Evolutionary conservation across 371 early-diverging fungal genomes (phyloP), one percentile per base, ranked within the genome.

Genomic region (Phascolomyces articulosus): DNA sequence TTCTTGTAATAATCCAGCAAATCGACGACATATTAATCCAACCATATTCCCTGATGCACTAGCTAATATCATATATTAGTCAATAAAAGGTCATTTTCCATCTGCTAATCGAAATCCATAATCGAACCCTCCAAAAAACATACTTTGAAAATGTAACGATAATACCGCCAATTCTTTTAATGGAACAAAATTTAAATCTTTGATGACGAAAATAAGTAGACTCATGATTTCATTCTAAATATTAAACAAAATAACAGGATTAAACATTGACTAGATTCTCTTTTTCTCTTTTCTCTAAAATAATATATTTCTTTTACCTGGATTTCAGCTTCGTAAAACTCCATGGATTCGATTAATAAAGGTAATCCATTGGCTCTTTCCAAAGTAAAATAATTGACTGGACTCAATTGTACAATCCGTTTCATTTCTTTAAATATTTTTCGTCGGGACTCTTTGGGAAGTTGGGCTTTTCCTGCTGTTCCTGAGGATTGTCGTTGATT

Each of bases 141-240:
- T 74, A 80, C 86, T 85, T 77, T 89, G 87, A 56, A 89, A 80
- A 69, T 89, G 86, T 7, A 87, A 73, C 0, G 85, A 87, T 13
- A 87, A 60, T 9, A 87, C 86, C 27, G 87, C 87, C 26, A 87
- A 63, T 28, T 88, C 90, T 44, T 85, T 81, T 47, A 90, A 82
- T 0, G 90, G 89, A 7, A 90, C 88, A 66, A 89, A 90, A 61
- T 89, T 88, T 16, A 90, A 68, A 49, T 88, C 86, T 40, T 71
- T 72, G 77, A 90, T 81, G 10, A 87, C 78, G 62, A 76, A 90
- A 4, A 67, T 63, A 24, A 90, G 70, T 10, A 89, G 54, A 29
- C 86, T 82, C 75, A 90, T 71, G 26, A 88, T 79, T 8, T 75
- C 79, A 20, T 75, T 60, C 84, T 87, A 65, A 7, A 57, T 10